A percentile compares a stretch with the other conserved stretches of the same genome.
Conservation (phyloP, 179 eudicot species). For the Carnegiea gigantea region DNA sequence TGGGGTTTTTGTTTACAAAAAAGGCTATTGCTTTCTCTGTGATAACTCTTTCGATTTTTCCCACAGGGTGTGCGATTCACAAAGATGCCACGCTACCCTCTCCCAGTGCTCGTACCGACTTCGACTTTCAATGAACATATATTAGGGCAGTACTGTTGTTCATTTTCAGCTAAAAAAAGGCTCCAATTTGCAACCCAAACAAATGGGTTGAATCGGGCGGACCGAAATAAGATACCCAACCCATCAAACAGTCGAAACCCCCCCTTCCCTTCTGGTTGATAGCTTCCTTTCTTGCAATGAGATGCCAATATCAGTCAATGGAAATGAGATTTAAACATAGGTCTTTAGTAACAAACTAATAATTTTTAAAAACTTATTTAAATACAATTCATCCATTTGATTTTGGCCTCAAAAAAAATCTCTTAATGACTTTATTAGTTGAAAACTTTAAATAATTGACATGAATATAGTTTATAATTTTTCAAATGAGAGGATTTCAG, state of each 20-base stretch:
- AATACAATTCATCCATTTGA: no score
- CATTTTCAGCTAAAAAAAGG: not conserved
- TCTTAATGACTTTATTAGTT: no score
- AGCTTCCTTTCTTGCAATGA: no score
- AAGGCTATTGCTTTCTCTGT: not conserved
- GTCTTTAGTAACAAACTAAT: no score
- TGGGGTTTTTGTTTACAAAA: not conserved
- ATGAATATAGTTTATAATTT: no score
- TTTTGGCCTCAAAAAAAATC: no score
- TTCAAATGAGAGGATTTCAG: no score
- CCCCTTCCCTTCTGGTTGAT: no score
- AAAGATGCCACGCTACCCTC: not conserved
- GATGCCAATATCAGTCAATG: no score
- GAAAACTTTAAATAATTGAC: no score
- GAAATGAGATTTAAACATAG: no score
- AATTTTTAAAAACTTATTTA: no score
- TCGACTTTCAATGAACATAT: not conserved
- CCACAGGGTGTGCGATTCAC: constrained; percentile 4
- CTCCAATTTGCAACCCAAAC: not conserved
- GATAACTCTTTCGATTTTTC: not conserved
- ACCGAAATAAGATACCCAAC: not conserved
- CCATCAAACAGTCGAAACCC: not conserved
- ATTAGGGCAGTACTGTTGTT: not conserved
- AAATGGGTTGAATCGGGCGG: not conserved
- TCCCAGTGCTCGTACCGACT: not conserved